Conservation (phyloP, 805 yeast genomes). For the Wickerhamiella kazuoi region DNA sequence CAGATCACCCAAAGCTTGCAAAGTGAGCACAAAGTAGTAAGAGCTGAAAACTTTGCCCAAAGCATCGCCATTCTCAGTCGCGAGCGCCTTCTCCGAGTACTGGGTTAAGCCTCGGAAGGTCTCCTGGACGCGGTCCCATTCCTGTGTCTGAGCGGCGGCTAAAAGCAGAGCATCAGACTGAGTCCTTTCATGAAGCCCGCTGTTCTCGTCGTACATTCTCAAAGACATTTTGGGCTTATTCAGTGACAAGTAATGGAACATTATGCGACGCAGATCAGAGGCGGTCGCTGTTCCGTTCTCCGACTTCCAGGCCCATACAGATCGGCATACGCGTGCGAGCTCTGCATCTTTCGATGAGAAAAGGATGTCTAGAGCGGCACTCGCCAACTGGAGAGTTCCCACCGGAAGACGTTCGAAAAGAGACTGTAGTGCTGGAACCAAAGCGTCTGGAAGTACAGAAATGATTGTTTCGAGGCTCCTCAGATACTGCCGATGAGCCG, state of each 20-base stretch:
- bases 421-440: neutral
- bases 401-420: neutral
- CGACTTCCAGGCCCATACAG: constrained; percentile 22
- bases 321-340: neutral
- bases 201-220: constrained; percentile 23
- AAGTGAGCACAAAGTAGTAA: constrained; percentile 41
- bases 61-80: neutral
- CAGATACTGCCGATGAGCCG: neutral
- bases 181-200: constrained; percentile 27
- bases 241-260: constrained; percentile 12
- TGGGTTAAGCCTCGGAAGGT: constrained; percentile 28
- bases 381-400: constrained; percentile 1
- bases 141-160: constrained; percentile 28
- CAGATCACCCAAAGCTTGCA: constrained; percentile 36
- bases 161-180: constrained; percentile 33
- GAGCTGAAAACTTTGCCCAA: constrained; percentile 17
- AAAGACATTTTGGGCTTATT: constrained; percentile 15
- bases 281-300: constrained; percentile 6
- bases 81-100: neutral
- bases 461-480: neutral
- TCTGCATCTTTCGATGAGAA: neutral
- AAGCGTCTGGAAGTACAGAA: constrained; percentile 1
- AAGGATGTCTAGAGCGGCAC: constrained; percentile 3
- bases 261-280: constrained; percentile 15
- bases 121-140: constrained; percentile 38